Evolutionary conservation across 2,329 filamentous ascomycete species (phyloP).

Genomic region (Colletotrichum shisoi): DNA sequence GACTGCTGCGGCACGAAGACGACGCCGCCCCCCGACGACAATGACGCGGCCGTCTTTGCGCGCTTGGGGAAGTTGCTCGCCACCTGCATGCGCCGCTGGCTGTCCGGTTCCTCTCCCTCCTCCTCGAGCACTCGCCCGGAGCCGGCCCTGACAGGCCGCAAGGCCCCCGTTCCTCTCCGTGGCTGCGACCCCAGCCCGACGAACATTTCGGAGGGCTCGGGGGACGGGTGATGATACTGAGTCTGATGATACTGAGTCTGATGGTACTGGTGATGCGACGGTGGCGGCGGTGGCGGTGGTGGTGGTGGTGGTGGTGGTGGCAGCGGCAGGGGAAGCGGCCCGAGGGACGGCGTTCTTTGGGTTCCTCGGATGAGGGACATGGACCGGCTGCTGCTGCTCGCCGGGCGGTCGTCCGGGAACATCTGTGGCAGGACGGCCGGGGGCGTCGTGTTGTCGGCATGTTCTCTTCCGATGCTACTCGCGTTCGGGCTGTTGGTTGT

Average conservation of each 20-base stretch:
- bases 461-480: conserved; percentile 23
- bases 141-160: conserved; percentile 23
- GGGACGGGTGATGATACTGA: too few relatives aligned
- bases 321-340: neutral
- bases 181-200: neutral
- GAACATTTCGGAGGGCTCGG: too few relatives aligned
- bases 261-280: too few relatives aligned
- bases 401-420: conserved; percentile 9
- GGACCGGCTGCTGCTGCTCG: conserved; percentile 15
- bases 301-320: too few relatives aligned
- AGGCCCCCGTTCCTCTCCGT: conserved; percentile 31
- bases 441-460: neutral
- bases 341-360: conserved; percentile 11
- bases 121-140: conserved; percentile 26
- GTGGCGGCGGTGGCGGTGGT: too few relatives aligned
- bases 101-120: conserved; percentile 25
- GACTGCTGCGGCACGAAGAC: conserved; percentile 37
- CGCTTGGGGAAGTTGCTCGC: conserved; percentile 41
- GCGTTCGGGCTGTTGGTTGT: conserved; percentile 25
- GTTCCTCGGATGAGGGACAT: conserved; percentile 10
- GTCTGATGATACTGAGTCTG: too few relatives aligned
- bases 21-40: conserved; percentile 4
- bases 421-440: conserved; percentile 6
- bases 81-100: conserved; percentile 39
- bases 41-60: conserved; percentile 27